Evolutionary conservation across 495 filamentous ascomycete species (phyloP), one percentile per base, ranked within the genome.

Genomic region (Immersiella caudata): DNA sequence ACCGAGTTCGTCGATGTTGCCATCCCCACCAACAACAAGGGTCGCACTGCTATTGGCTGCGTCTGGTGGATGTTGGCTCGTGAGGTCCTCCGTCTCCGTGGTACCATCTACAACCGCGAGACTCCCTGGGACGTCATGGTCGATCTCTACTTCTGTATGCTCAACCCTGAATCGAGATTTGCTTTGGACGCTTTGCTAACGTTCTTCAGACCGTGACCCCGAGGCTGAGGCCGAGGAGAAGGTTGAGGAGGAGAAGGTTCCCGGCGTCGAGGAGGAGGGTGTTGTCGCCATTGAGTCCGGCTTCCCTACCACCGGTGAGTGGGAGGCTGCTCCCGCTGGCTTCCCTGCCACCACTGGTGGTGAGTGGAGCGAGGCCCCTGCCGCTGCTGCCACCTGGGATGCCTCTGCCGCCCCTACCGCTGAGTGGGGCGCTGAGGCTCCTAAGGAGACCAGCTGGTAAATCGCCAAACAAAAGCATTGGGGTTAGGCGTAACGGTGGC

Each of bases 1-100:
- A 98, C 96, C 83, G 94, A 98, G 83, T 98, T 93, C 86, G 95
- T 99, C 79, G 95, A 99, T 78, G 91, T 99, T 82, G 95, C 95
- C 81, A 99, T 99, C 84, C 95, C 95, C 73, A 97, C 95, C 84
- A 99, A 99, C 91, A 99, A 99, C 91, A 99, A 99, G 91, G 93
- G 92, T 84, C 94, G 95, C 78, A 94, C 97, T 84, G 89, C 96
- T 79, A 98, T 99, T 73, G 95, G 95, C 84, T 87, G 95, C 71
- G 82, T 99, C 86, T 99, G 95, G 95, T 99, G 95, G 95, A 91
- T 99, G 91, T 86, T 99, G 71, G 93, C 95, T 77, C 95, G 95
- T 86, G 95, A 99, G 89, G 93, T 99, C 77, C 94, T 98, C 81
- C 92, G 95, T 82, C 92, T 99, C 74, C 93, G 95, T 75, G 95